These are phyloP conservation scores for Fragaria ananassa DNA, from an alignment of 306 rosid species.

Conservation along the genomic window DNA sequence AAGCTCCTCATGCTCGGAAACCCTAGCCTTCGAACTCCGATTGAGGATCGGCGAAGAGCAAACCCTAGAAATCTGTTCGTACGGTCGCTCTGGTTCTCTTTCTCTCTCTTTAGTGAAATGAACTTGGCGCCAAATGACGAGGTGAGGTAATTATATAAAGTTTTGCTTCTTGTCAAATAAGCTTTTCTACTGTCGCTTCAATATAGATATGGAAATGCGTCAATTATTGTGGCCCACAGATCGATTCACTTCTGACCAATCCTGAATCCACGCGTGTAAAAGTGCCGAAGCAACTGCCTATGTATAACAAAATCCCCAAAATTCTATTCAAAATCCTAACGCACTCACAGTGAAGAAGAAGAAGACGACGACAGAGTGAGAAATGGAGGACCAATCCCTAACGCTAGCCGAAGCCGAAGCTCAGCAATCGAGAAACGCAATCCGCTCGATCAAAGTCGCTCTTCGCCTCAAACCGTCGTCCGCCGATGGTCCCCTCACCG, in stretches of 20 bases:
- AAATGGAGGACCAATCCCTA: constrained; percentile 15
- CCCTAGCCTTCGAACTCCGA: constrained; percentile 36
- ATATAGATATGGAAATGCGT: too few relatives aligned
- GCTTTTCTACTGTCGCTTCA: too few relatives aligned
- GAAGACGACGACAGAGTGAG: neutral
- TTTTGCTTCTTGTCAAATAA: too few relatives aligned
- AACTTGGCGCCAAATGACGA: constrained; percentile 39
- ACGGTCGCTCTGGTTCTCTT: neutral
- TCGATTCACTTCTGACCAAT: too few relatives aligned
- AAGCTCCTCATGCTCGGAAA: constrained; percentile 66
- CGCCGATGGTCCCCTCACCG: constrained; percentile 13
- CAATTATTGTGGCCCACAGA: too few relatives aligned
- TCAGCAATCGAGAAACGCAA: constrained; percentile 26
- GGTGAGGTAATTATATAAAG: neutral
- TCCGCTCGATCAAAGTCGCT: constrained; percentile 12
- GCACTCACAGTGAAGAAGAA: too few relatives aligned
- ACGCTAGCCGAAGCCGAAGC: constrained; percentile 22
- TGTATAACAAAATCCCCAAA: too few relatives aligned
- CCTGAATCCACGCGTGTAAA: too few relatives aligned
- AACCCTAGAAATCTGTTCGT: constrained; percentile 29
- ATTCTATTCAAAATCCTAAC: too few relatives aligned
- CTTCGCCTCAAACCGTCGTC: constrained; percentile 35
- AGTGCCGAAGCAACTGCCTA: too few relatives aligned
- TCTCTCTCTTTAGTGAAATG: constrained; percentile 25
- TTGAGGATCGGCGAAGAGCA: constrained; percentile 10